Base-by-base conservation (phyloP, 805 yeast species). In the Komagataella ulmi region DNA sequence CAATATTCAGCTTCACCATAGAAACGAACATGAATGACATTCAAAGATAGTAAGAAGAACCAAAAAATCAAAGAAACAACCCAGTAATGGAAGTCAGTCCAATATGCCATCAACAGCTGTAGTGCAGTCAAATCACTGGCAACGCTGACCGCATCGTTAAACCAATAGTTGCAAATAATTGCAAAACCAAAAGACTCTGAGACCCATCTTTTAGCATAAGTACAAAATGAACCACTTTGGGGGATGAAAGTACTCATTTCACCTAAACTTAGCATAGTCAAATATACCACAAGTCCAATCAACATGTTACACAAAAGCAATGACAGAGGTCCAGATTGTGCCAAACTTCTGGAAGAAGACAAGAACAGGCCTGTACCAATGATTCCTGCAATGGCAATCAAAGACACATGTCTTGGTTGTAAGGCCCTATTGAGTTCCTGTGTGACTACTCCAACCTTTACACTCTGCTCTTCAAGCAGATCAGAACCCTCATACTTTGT, bases 1-100 rank as follows among this genome's bases (percentile, higher is more conserved):
- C 78, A 73, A 54, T 85, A 75, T 60, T 80, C 85, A 24, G 80
- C 79, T 61, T 78, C 83, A 46, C 83, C 85, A 54, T 76, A 78
- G 54, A 80, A 80, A 48, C 65, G 68, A n/a, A 79, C 76, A 54
- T 81, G 82, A 55, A 75, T 71, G 36, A 75, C 64, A 61, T 76
- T 76, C 19, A 62, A 58, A 6, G 61, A 59, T 19, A 79, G 60
- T 2, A 80, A 64, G 48, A 75, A 65, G 14, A 70, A 67, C 80
- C 83, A 79, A 57, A 80, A 75, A 30, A 80, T 69, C 48, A 77
- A 62, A 17, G 80, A 73, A 3, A 74, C 68, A 47, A 72, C 72
- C 74, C 79, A 80, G 52, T 61, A 76, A 55, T 65, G 80, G 64
- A 70, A 72, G 55, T 64, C 65, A 7, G 75, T 68, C 80, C 80